phyloP scores from a whole-genome alignment of 805 yeast species.

The Lachancea sp. region DNA sequence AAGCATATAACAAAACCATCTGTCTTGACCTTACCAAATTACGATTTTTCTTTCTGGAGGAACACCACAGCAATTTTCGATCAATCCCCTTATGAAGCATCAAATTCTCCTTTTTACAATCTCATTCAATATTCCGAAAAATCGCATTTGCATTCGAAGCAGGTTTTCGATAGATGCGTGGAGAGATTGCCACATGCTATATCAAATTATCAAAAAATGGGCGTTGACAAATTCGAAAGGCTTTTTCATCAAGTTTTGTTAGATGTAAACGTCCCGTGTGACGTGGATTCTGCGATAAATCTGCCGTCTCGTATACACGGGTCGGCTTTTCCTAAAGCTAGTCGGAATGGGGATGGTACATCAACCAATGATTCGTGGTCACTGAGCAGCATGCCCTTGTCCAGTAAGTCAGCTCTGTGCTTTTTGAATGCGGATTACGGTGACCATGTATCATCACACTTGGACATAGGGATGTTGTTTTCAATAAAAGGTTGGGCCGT shows the following conservation, averaged over 20 bases:
- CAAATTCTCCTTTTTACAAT: slow-evolving; percentile 46
- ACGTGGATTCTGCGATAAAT: slow-evolving; percentile 34
- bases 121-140: slow-evolving; percentile 55
- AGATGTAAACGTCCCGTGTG: slow-evolving; percentile 27
- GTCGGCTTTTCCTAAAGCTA: slow-evolving; percentile 32
- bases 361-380: slow-evolving; percentile 44
- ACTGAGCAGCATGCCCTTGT: slow-evolving; percentile 46
- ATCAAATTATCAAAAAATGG: slow-evolving; percentile 12
- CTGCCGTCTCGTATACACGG: slow-evolving; percentile 36
- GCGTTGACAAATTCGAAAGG: slow-evolving; percentile 32
- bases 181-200: slow-evolving; percentile 17
- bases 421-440: slow-evolving; percentile 41
- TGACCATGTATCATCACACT: slow-evolving; percentile 37
- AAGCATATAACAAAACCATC: slow-evolving; percentile 34
- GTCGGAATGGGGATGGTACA: slow-evolving; percentile 16
- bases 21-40: slow-evolving; percentile 32
- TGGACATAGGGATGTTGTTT: slow-evolving; percentile 48
- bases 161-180: slow-evolving; percentile 5
- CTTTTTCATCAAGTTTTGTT: slow-evolving; percentile 39
- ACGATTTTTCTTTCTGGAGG: slow-evolving; percentile 43
- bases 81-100: slow-evolving; percentile 33
- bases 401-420: slow-evolving; percentile 43
- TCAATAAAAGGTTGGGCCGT: slow-evolving; percentile 51
- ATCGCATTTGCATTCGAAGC: slow-evolving; percentile 39
- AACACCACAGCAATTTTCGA: slow-evolving; percentile 36